Evolutionary conservation across 192 early-diverging fungal species (phyloP), one percentile per base, ranked within the genome.

Genomic region (Coemansia sp.): DNA sequence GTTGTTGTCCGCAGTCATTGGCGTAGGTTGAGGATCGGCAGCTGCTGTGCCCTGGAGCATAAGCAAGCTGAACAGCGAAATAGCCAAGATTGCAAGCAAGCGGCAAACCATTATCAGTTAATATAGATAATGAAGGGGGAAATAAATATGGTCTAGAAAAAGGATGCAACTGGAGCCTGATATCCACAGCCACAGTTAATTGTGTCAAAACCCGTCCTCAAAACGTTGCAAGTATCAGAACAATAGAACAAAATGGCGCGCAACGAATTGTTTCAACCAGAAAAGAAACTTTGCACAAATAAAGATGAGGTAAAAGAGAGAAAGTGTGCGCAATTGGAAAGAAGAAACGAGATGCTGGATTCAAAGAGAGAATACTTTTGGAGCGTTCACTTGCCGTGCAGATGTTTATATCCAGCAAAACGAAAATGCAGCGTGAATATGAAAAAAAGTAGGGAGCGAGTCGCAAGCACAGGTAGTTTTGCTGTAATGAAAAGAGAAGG

Each of bases 371-470:
- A 57, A 57, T 15, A 29, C n/a, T 57, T n/a, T 24, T 29, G 53
- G 29, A 55, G 53, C 23, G 25, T n/a, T 29, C 14, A 15, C 29
- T 37, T 27, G 23, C 55, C 55, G 55, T 27, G 55, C 55, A 27
- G 25, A 57, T 27, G 55, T 57, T 57, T 57, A 57, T 57, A 57
- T 15, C 55, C 35, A 58, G 57, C 37, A 35, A 45, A n/a, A 45
- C 43, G 43, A 45, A 45, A 49, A 21, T 43, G 14, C 41, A 35
- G 55, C 15, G 32, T 32, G 32, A 32, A 32, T 32, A 57, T 35
- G 12, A 4, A 35, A 57, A 57, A 25, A 57, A 55, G 35, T 57
- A 37, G 55, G 55, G 55, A 57, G n/a, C 35, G 32, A 32, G 32
- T 32, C 32, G 32, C 32, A 43, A 43, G 29, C 17, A 15, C 29